Conservation (phyloP, 2,329 filamentous ascomycete species). For the Botrytis tulipae region DNA sequence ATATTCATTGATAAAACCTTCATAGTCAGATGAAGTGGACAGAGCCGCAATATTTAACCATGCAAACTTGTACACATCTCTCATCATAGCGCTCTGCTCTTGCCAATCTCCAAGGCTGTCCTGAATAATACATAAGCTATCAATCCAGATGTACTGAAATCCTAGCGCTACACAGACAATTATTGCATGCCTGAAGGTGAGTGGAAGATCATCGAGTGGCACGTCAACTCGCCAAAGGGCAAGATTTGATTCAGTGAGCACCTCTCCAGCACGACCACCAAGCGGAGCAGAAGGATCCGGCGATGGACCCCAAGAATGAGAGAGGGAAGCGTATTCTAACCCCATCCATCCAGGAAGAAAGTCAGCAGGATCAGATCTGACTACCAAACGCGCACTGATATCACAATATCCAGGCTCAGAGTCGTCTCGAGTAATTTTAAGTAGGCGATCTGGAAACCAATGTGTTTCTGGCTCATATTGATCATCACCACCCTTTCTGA, state of each 20-base stretch:
- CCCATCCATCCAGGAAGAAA: neutral
- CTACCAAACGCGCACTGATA: neutral
- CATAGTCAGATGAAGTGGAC: neutral
- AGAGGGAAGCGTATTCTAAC: neutral
- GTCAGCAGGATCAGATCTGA: neutral
- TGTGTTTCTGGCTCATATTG: neutral
- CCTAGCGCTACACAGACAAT: neutral
- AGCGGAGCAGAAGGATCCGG: neutral
- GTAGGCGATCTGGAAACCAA: neutral
- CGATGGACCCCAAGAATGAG: neutral
- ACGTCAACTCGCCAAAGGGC: neutral
- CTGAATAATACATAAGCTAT: slow-evolving; percentile 12
- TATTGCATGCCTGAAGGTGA: neutral
- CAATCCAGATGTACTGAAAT: slow-evolving; percentile 2
- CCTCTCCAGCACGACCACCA: neutral
- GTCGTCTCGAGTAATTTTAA: neutral
- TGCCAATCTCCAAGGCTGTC: slow-evolving; percentile 24
- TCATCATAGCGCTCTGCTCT: slow-evolving; percentile 24
- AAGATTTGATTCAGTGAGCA: slow-evolving; percentile 1
- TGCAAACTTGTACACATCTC: slow-evolving; percentile 22
- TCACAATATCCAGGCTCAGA: neutral
- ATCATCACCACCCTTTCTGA: neutral
- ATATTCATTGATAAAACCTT: neutral
- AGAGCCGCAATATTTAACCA: neutral
- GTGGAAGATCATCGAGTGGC: neutral